Evolutionary conservation across 2,329 filamentous ascomycete species (phyloP).

Genomic region (Myriangium duriaei): DNA sequence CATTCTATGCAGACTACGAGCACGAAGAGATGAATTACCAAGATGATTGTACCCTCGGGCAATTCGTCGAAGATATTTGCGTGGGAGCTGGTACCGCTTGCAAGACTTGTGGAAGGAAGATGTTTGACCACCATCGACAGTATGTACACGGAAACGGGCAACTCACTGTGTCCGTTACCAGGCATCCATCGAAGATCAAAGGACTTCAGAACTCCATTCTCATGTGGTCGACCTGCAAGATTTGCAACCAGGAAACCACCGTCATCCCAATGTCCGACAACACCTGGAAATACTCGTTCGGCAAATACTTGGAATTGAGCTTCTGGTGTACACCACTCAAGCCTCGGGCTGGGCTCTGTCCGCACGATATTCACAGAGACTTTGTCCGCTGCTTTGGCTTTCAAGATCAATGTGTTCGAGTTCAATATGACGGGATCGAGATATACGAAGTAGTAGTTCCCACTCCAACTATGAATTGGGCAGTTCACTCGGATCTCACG

Average conservation of each 20-base stretch:
- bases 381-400: constrained; percentile 89
- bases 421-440: constrained; percentile 88
- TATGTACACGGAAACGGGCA: constrained; percentile 95
- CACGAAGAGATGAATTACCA: constrained; percentile 56
- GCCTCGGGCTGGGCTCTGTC: constrained; percentile 61
- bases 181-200: constrained; percentile 52
- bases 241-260: constrained; percentile 81
- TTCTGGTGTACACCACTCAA: constrained; percentile 86
- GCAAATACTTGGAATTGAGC: constrained; percentile 92
- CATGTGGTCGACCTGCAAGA: constrained; percentile 96
- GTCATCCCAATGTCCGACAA: constrained; percentile 83
- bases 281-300: constrained; percentile 97
- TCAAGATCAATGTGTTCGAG: constrained; percentile 69
- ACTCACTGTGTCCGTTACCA: constrained; percentile 80
- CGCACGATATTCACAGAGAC: constrained; percentile 84
- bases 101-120: constrained; percentile 70
- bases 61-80: constrained; percentile 88
- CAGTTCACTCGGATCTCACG: constrained; percentile 83
- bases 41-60: constrained; percentile 82
- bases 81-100: constrained; percentile 65
- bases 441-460: constrained; percentile 92
- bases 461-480: constrained; percentile 84
- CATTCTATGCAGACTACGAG: constrained; percentile 80
- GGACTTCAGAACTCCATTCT: constrained; percentile 63
- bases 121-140: constrained; percentile 87